Conservation (phyloP, 2,329 filamentous ascomycete genomes). For the Ophiostoma sp. region DNA sequence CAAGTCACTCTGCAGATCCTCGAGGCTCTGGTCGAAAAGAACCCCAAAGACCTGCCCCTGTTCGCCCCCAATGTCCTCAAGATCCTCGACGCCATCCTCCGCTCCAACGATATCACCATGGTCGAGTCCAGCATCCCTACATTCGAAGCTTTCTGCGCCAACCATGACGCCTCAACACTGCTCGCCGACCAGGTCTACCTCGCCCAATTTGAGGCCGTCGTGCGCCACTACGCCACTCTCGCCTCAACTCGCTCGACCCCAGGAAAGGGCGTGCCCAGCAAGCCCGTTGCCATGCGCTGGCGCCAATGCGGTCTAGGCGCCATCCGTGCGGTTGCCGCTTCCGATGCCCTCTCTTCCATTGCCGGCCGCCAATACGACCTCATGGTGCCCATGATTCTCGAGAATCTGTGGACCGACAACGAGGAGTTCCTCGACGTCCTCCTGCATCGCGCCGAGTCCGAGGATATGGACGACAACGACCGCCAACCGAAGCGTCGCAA, state of each 20-base stretch:
- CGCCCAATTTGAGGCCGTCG: slow-evolving; percentile 73
- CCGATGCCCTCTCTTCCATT: slow-evolving; percentile 70
- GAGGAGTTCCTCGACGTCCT: slow-evolving; percentile 65
- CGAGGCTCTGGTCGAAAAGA: slow-evolving; percentile 85
- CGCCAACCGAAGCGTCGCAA: slow-evolving; percentile 60
- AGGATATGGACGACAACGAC: slow-evolving; percentile 64
- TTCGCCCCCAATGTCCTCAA: slow-evolving; percentile 81
- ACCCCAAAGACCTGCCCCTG: slow-evolving; percentile 81
- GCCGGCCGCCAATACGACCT: slow-evolving; percentile 69
- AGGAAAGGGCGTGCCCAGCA: slow-evolving; percentile 54
- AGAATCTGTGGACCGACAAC: slow-evolving; percentile 75
- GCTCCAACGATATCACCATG: slow-evolving; percentile 84
- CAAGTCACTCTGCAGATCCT: slow-evolving; percentile 93
- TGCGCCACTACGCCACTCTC: slow-evolving; percentile 72
- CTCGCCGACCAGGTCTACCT: slow-evolving; percentile 81
- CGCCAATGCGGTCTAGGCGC: slow-evolving; percentile 68
- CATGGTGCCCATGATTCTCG: slow-evolving; percentile 77
- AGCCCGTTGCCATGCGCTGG: slow-evolving; percentile 73
- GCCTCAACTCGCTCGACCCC: slow-evolving; percentile 58
- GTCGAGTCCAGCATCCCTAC: slow-evolving; percentile 83
- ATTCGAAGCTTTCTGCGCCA: slow-evolving; percentile 80
- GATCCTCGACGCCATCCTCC: slow-evolving; percentile 75
- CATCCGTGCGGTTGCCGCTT: slow-evolving; percentile 72
- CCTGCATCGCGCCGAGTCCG: slow-evolving; percentile 58
- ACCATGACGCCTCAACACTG: slow-evolving; percentile 80